Evolutionary conservation across 768 basidiomycete genomes (phyloP).

Genomic region (Lactarius sp.): DNA sequence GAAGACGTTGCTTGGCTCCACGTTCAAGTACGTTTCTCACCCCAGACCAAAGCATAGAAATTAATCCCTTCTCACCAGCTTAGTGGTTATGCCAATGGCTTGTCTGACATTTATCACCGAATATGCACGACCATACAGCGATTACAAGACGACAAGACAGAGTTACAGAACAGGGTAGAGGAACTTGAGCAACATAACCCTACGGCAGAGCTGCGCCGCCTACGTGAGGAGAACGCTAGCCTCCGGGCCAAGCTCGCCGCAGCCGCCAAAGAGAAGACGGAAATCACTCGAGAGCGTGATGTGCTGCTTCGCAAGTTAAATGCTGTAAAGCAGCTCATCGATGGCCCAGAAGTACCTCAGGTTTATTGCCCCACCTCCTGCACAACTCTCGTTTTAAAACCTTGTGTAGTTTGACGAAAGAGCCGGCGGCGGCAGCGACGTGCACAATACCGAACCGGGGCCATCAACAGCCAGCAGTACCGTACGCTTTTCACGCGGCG

Average conservation of each 20-base stretch:
- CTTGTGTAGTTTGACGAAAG: not conserved
- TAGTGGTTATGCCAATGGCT: not conserved
- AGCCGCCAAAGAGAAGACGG: constrained; percentile 10
- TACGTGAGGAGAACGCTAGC: constrained; percentile 21
- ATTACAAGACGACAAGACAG: constrained; percentile 28
- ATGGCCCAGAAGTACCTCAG: constrained; percentile 1
- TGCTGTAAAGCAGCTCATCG: constrained; percentile 13
- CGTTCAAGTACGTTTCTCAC: not conserved
- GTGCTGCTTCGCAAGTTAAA: constrained; percentile 11
- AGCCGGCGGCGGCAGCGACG: not conserved
- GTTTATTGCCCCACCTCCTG: not conserved
- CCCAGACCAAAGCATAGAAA: not conserved
- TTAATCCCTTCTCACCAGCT: not conserved
- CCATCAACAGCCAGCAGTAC: not conserved
- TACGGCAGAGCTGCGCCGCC: constrained; percentile 15
- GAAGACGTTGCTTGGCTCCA: constrained; percentile 18
- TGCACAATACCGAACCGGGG: not conserved
- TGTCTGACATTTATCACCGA: constrained; percentile 32
- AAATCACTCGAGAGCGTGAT: constrained; percentile 18
- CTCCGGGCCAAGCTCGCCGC: constrained; percentile 15
- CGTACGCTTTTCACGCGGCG: not conserved
- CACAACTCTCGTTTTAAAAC: not conserved
- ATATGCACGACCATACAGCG: constrained; percentile 25
- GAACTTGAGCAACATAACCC: constrained; percentile 36
- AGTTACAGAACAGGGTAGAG: constrained; percentile 31